phyloP scores from a whole-genome alignment of 371 early-diverging fungal species.

The Mortierella sp. region DNA sequence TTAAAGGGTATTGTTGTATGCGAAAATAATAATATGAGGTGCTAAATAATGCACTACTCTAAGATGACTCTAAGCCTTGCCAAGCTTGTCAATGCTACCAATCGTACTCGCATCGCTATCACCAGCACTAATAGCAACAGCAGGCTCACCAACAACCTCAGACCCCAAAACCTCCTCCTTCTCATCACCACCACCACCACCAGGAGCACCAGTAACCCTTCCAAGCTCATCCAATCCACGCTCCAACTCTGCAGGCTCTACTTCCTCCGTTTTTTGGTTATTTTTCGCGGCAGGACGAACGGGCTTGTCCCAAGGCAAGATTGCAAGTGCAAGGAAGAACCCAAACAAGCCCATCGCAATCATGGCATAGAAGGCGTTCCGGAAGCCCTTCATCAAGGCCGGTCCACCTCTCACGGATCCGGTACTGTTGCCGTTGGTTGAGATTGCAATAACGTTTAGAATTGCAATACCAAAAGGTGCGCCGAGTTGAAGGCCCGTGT shows the following conservation, averaged over 20 bases:
- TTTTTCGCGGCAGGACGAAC: neutral
- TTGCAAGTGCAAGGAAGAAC: slow-evolving; percentile 8
- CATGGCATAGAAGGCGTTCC: slow-evolving; percentile 38
- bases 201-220: neutral
- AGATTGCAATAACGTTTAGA: slow-evolving; percentile 39
- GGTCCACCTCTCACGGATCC: slow-evolving; percentile 18
- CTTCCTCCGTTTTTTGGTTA: neutral
- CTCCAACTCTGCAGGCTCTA: neutral
- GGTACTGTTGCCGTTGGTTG: slow-evolving; percentile 36
- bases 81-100: neutral
- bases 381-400: slow-evolving; percentile 40
- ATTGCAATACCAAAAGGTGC: slow-evolving; percentile 48
- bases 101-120: neutral
- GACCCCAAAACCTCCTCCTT: neutral
- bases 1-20: neutral
- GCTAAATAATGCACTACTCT: neutral
- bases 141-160: neutral
- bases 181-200: neutral
- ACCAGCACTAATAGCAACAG: neutral
- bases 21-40: neutral
- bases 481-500: slow-evolving; percentile 45
- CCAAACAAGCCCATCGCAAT: slow-evolving; percentile 29
- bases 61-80: neutral
- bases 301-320: slow-evolving; percentile 53
- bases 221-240: neutral